Base-by-base conservation (phyloP, 345 rosid genomes). In the Populus davidiana region DNA sequence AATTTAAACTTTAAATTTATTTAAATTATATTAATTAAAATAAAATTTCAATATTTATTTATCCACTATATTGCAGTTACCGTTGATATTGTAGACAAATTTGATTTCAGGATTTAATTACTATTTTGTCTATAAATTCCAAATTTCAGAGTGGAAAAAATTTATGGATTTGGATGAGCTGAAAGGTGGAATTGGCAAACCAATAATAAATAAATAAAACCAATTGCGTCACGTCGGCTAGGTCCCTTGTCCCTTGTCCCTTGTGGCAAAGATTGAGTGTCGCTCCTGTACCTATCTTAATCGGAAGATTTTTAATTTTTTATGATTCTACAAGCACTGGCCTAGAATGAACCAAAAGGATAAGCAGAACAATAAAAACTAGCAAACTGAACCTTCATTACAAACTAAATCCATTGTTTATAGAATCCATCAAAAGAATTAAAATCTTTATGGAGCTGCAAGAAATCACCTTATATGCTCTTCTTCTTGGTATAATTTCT, bases 401-500 rank as follows among this genome's bases (percentile, higher is more conserved):
- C 6, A 50, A 50, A 6, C 6, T 17, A 6, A 50, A 17, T 50
- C 8, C 56, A 17, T 3, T 44, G 7, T 50, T 50, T 17, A 16
- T 5, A 0, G n/a, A 0, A 50, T 16, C 56, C 7, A 50, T 50
- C n/a, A 5, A 50, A 16, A 50, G 56, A 16, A 75, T 70, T 76
- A 70, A 20, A 35, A 70, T 79, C 54, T 29, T 35, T 7, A 18
- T 75, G 33, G 47, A 68, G 3, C 11, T 23, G 20, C 69, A 61
- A 31, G 75, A 75, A 14, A 69, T 49, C 27, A 17, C 14, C 35
- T 33, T 78, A 0, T 61, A 31, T 44, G 71, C 72, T 2, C 6
- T 75, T 31, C 59, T 77, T 56, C 64, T 77, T 39, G 73, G 75
- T 31, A 67, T 77, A 41, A 35, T 79, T 20, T 71, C 21, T 3